Percentiles rank a stretch among this genome's conserved stretches.
Conservation (phyloP, 768 basidiomycete genomes). For the Leccinum disarticulatum region DNA sequence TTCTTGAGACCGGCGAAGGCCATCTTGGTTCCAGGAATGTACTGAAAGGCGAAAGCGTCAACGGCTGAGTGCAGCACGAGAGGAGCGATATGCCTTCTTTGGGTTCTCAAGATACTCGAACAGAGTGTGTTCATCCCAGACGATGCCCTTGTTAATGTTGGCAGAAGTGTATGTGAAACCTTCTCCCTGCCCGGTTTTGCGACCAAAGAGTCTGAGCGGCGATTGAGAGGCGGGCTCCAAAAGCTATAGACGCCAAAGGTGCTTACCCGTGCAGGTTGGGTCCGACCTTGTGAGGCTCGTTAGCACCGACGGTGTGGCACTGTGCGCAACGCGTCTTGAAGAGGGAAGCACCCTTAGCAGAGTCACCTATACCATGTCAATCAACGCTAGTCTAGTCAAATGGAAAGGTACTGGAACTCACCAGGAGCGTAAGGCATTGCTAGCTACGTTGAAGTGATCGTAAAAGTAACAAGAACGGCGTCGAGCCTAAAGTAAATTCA, state of each 20-base stretch:
- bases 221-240: neutral
- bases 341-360: constrained; percentile 85
- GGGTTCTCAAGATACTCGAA: constrained; percentile 97
- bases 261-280: constrained; percentile 92
- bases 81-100: constrained; percentile 69
- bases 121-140: constrained; percentile 84
- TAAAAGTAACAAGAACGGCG: constrained; percentile 1
- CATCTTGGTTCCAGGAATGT: constrained; percentile 98
- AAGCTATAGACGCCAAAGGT: neutral
- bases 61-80: neutral
- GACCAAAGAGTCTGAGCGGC: constrained; percentile 68
- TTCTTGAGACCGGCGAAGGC: constrained; percentile 99
- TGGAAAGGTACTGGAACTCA: constrained; percentile 22
- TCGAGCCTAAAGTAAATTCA: constrained; percentile 4
- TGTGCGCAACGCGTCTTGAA: constrained; percentile 97
- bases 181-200: constrained; percentile 81
- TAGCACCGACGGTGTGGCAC: constrained; percentile 84
- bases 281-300: constrained; percentile 85
- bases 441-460: constrained; percentile 5
- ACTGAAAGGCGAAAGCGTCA: constrained; percentile 42
- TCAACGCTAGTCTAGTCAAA: constrained; percentile 6
- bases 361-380: constrained; percentile 58
- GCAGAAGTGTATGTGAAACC: constrained; percentile 92
- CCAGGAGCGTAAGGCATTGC: constrained; percentile 46
- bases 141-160: constrained; percentile 91